phyloP scores from a whole-genome alignment of 805 yeast species.

The Hemisphaericaspora nanyangensis region DNA sequence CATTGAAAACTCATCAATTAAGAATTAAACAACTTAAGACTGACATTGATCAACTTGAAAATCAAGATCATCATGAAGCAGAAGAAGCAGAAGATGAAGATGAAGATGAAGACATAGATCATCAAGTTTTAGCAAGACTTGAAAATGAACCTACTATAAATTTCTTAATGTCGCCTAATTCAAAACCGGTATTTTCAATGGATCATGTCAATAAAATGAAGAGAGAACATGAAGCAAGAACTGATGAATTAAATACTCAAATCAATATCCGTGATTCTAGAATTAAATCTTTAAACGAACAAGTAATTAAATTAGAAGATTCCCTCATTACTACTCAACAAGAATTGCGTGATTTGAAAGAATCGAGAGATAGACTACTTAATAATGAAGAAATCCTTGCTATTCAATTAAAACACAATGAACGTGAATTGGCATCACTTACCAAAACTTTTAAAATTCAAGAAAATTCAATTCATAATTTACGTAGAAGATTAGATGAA shows the following conservation, averaged over 20 bases:
- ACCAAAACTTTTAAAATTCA: constrained; percentile 20
- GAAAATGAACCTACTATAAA: constrained; percentile 29
- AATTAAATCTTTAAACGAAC: constrained; percentile 11
- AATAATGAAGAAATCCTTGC: constrained; percentile 18
- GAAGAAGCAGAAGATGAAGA: constrained; percentile 8
- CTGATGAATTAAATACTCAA: constrained; percentile 1
- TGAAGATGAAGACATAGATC: not conserved
- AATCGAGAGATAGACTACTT: constrained; percentile 10
- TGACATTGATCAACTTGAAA: not conserved
- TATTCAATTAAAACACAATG: constrained; percentile 24
- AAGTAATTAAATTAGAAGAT: constrained; percentile 1
- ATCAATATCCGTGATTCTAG: constrained; percentile 3
- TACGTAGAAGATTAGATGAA: constrained; percentile 3
- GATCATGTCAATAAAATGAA: constrained; percentile 24
- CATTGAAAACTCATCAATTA: constrained; percentile 16
- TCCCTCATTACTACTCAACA: constrained; percentile 5
- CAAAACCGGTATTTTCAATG: constrained; percentile 29
- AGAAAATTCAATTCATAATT: constrained; percentile 7
- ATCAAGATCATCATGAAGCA: constrained; percentile 7
- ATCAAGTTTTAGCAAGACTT: constrained; percentile 1
- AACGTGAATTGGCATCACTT: constrained; percentile 23
- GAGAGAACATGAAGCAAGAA: constrained; percentile 13
- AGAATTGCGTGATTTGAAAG: constrained; percentile 15
- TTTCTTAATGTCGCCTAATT: constrained; percentile 28
- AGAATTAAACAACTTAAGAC: constrained; percentile 7